A percentile compares a stretch with the other conserved stretches of the same genome.
phyloP scores from a whole-genome alignment of 31 red algal genomes.

The Bonnemaisonia californica region DNA sequence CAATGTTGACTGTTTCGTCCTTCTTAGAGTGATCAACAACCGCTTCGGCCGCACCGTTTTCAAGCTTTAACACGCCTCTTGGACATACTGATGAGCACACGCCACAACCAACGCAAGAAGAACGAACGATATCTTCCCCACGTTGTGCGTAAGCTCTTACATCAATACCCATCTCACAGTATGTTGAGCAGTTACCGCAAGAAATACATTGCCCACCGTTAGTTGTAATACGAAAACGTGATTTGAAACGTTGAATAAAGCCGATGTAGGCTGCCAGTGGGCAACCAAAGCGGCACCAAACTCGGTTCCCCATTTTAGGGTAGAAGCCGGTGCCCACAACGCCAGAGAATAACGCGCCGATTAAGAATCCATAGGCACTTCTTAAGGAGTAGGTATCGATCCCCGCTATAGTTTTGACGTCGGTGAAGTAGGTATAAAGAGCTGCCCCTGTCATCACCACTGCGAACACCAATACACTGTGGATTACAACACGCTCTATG shows the following conservation, averaged over 20 bases:
- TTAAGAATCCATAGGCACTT: conserved; percentile 25
- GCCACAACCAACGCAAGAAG: no score
- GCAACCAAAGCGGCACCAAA: conserved; percentile 29
- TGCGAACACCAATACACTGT: background rate
- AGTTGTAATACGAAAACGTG: conserved; percentile 12
- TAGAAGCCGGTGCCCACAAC: conserved; percentile 16
- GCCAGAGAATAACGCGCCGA: background rate
- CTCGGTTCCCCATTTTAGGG: background rate
- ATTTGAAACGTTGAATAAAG: background rate
- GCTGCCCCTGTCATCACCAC: background rate
- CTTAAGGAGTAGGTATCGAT: background rate
- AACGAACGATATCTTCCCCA: no score
- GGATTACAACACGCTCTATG: background rate
- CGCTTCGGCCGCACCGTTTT: no score
- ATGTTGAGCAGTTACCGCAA: conserved; percentile 11
- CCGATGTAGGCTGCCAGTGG: conserved; percentile 7
- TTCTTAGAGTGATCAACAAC: no score
- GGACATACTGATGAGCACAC: no score
- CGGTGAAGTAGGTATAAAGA: background rate
- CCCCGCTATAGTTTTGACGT: background rate
- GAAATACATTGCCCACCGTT: conserved; percentile 13
- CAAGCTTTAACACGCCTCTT: no score
- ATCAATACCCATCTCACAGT: conserved; percentile 25
- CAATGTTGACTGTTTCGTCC: no score
- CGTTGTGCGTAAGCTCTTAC: conserved; percentile 1